Evolutionary conservation across 2,329 filamentous ascomycete genomes (phyloP).

Genomic region (Ilyonectria destructans): DNA sequence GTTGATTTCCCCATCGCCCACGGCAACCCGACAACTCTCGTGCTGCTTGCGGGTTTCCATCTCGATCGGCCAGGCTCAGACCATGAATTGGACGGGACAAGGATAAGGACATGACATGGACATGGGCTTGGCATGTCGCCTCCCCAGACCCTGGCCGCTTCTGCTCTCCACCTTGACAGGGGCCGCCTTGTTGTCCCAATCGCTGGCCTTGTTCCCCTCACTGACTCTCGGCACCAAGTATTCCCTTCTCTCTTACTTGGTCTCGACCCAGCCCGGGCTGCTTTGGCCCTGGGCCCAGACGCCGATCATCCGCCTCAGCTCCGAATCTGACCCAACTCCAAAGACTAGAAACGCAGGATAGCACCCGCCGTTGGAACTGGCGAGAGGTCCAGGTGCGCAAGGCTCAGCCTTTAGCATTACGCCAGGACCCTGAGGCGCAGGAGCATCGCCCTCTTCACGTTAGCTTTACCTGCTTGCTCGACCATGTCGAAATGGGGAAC

Average conservation of each 20-base stretch:
- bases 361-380: not conserved
- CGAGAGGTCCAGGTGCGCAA: not conserved
- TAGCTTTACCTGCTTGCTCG: not conserved
- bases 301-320: slow-evolving; percentile 40
- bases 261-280: slow-evolving; percentile 38
- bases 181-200: slow-evolving; percentile 19
- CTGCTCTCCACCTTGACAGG: slow-evolving; percentile 20
- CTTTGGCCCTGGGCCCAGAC: slow-evolving; percentile 44
- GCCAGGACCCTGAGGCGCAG: slow-evolving; percentile 8
- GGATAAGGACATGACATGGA: slow-evolving; percentile 12
- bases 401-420: slow-evolving; percentile 6
- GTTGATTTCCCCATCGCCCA: slow-evolving; percentile 19
- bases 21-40: slow-evolving; percentile 18
- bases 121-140: slow-evolving; percentile 17
- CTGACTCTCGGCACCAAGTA: slow-evolving; percentile 20
- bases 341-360: not conserved
- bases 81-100: slow-evolving; percentile 15
- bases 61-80: slow-evolving; percentile 7
- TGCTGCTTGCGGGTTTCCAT: slow-evolving; percentile 15
- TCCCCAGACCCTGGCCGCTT: slow-evolving; percentile 20
- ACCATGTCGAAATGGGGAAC: slow-evolving; percentile 14
- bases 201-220: slow-evolving; percentile 13
- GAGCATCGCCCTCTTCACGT: slow-evolving; percentile 13
- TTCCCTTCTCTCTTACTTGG: slow-evolving; percentile 30
- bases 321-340: not conserved